Percentiles rank a stretch among this genome's conserved stretches.
phyloP scores from a whole-genome alignment of 352 stramenopile genomes.

The Phytophthora boehmeriae region DNA sequence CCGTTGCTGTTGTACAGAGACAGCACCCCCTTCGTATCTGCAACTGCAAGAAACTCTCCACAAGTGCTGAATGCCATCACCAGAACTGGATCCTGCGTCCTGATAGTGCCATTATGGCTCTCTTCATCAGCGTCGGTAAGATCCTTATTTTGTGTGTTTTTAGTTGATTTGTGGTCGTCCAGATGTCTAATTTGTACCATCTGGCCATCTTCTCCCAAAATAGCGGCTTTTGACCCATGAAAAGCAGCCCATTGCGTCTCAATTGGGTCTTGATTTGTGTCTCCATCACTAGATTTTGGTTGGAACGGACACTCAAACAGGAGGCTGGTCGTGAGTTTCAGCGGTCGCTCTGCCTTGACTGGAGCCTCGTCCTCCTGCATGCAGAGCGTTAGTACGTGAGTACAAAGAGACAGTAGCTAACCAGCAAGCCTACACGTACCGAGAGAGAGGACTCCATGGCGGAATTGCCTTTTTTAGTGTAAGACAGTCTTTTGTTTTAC shows the following conservation, averaged over 20 bases:
- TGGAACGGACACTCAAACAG: background rate
- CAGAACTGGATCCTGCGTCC: slow-evolving; percentile 14
- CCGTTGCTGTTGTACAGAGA: slow-evolving; percentile 39
- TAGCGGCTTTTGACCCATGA: background rate
- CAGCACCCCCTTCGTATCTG: slow-evolving; percentile 28
- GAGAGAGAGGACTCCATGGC: no score
- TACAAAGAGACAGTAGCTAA: background rate
- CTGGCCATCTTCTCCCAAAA: background rate
- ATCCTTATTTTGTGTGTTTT: slow-evolving; percentile 1
- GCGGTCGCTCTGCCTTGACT: background rate
- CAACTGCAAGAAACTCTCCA: slow-evolving; percentile 38
- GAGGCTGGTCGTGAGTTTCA: background rate
- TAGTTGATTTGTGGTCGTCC: slow-evolving; percentile 21
- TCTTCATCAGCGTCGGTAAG: background rate
- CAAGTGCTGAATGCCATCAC: slow-evolving; percentile 44
- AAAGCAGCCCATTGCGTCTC: background rate
- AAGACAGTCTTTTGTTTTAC: no score
- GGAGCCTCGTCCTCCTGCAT: background rate
- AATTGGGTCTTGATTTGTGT: background rate
- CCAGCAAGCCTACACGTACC: background rate
- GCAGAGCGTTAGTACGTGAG: background rate
- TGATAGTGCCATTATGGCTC: slow-evolving; percentile 15
- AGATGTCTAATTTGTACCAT: background rate
- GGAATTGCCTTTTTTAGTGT: no score
- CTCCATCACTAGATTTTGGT: background rate